phyloP scores from a whole-genome alignment of 495 filamentous ascomycete species.

The Rostrohypoxylon terebratum region DNA sequence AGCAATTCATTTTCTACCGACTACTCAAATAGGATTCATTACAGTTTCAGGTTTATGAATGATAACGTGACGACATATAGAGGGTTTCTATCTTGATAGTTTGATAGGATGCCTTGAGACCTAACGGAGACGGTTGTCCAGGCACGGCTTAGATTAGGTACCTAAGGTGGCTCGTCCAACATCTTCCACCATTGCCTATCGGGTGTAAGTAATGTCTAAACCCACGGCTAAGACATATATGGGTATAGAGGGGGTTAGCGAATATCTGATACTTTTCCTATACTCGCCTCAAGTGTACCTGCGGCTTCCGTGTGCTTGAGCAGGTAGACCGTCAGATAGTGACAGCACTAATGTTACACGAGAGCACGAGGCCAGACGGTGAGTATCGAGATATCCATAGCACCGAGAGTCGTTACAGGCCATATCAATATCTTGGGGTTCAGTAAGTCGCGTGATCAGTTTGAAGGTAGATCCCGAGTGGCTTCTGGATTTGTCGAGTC shows the following conservation, averaged over 20 bases:
- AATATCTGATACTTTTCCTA: not conserved
- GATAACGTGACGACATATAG: not conserved
- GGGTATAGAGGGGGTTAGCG: not conserved
- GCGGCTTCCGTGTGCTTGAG: not conserved
- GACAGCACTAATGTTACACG: not conserved
- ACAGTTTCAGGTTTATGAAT: not conserved
- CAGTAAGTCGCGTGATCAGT: conserved; percentile 3
- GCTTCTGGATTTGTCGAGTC: not conserved
- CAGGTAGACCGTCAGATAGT: not conserved
- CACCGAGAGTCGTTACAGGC: not conserved
- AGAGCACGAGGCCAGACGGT: not conserved
- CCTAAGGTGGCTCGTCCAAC: no score
- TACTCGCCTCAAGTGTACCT: not conserved
- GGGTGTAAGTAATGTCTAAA: no score
- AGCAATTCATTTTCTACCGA: not conserved
- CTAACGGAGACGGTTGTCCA: not conserved
- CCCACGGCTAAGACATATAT: no score
- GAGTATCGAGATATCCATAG: not conserved
- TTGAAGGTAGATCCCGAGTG: not conserved
- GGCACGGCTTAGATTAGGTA: not conserved
- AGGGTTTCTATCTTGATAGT: not conserved
- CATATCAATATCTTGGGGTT: not conserved
- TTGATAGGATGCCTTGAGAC: not conserved
- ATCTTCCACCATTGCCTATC: no score
- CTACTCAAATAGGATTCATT: not conserved